phyloP scores from a whole-genome alignment of 2,329 filamentous ascomycete species.

The Cladosporium sp. region DNA sequence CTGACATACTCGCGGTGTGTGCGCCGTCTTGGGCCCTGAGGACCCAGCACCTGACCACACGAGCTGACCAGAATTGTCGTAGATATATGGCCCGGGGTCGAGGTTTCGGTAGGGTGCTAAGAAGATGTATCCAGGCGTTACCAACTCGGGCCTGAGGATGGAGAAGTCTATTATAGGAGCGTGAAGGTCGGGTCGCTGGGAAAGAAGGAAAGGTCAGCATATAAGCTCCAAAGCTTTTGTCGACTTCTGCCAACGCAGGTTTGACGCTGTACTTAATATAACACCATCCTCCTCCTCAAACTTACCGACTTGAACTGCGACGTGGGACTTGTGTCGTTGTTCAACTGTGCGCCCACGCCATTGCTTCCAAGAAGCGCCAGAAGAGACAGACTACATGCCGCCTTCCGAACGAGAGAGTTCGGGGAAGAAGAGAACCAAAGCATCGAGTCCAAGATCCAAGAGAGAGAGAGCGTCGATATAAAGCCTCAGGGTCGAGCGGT shows the following conservation, averaged over 20 bases:
- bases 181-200: conserved; percentile 37
- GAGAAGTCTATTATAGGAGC: conserved; percentile 33
- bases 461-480: background rate
- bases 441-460: conserved; percentile 4
- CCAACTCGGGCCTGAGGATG: conserved; percentile 31
- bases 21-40: conserved; percentile 46
- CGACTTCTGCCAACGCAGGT: no score
- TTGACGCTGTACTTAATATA: no score
- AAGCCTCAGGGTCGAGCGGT: no score
- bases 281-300: no score
- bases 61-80: conserved; percentile 48
- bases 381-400: conserved; percentile 6
- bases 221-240: background rate
- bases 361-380: conserved; percentile 3
- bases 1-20: conserved; percentile 46
- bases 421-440: conserved; percentile 3
- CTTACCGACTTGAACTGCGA: conserved; percentile 34
- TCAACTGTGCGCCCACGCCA: conserved; percentile 21
- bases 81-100: conserved; percentile 50
- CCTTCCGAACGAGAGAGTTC: background rate
- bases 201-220: conserved; percentile 16
- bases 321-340: conserved; percentile 34
- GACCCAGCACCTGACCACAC: conserved; percentile 49
- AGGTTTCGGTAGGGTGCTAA: conserved; percentile 47
- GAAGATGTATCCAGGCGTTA: conserved; percentile 48